Conservation (phyloP, 106 monocot genomes). For the Allium cepa region DNA sequence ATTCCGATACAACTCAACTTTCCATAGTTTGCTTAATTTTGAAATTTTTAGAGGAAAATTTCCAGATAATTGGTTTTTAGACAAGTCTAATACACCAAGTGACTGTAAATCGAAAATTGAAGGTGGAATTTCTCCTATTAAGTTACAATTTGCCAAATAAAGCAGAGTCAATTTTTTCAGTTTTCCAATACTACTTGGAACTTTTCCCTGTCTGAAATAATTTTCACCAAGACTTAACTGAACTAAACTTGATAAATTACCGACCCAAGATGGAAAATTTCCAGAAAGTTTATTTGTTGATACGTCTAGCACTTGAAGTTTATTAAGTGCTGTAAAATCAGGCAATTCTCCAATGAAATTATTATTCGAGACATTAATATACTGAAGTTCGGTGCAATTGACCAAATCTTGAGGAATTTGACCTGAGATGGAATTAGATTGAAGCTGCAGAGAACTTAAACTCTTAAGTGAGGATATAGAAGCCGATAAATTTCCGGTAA, state of each 20-base stretch:
- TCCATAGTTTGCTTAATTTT: conserved; percentile 37
- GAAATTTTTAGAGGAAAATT: conserved; percentile 41
- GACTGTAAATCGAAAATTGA: conserved; percentile 36
- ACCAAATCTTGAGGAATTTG: conserved; percentile 36
- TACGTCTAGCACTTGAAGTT: conserved; percentile 48
- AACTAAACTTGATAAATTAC: conserved; percentile 23
- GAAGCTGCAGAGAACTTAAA: conserved; percentile 32
- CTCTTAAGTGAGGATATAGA: conserved; percentile 26
- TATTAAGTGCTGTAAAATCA: conserved; percentile 44
- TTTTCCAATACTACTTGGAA: conserved; percentile 43
- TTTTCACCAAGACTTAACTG: conserved; percentile 45
- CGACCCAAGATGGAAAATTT: conserved; percentile 54
- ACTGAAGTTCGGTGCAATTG: conserved; percentile 38
- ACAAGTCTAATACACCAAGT: conserved; percentile 61
- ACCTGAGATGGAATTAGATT: conserved; percentile 39
- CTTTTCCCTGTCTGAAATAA: conserved; percentile 36
- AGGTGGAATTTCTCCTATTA: conserved; percentile 51
- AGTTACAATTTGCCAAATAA: conserved; percentile 52
- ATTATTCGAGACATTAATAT: conserved; percentile 66
- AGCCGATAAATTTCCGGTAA: conserved; percentile 60
- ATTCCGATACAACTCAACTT: conserved; percentile 78
- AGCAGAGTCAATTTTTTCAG: conserved; percentile 72
- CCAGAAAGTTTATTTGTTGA: conserved; percentile 52
- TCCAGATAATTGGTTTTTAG: conserved; percentile 60
- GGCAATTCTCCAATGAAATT: conserved; percentile 44